A percentile compares a stretch with the other conserved stretches of the same genome.
Conservation (phyloP, 495 filamentous ascomycete genomes). For the Symbiotaphrina buchneri region DNA sequence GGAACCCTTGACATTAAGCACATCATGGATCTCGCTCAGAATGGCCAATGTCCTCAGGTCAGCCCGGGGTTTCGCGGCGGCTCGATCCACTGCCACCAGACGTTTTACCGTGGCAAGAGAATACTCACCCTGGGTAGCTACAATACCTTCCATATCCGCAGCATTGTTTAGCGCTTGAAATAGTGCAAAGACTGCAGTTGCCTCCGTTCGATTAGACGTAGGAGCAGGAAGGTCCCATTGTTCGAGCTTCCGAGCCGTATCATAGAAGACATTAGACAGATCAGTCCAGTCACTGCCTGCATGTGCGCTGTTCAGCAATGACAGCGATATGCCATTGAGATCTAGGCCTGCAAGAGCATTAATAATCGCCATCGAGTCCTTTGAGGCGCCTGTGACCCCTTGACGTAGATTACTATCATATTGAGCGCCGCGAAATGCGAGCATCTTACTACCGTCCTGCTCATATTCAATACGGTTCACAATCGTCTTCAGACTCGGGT, state of each 20-base stretch:
- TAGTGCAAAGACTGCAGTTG: constrained; percentile 50
- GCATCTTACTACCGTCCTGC: constrained; percentile 62
- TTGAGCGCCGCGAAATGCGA: constrained; percentile 79
- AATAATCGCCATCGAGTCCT: constrained; percentile 24
- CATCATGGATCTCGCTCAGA: constrained; percentile 61
- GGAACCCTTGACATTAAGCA: constrained; percentile 32
- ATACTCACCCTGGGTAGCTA: constrained; percentile 31
- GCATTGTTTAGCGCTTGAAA: constrained; percentile 62
- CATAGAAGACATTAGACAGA: constrained; percentile 43
- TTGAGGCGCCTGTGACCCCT: constrained; percentile 16
- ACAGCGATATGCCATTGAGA: constrained; percentile 48
- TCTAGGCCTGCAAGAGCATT: constrained; percentile 41
- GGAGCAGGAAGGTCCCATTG: constrained; percentile 83
- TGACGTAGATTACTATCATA: constrained; percentile 62
- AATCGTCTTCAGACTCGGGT: constrained; percentile 48
- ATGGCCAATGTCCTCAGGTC: constrained; percentile 51
- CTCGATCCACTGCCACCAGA: constrained; percentile 29
- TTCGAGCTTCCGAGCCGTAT: constrained; percentile 66
- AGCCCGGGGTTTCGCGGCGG: constrained; percentile 33
- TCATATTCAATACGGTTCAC: constrained; percentile 80
- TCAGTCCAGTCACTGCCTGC: constrained; percentile 14
- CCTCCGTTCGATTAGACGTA: constrained; percentile 28
- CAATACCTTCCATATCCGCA: constrained; percentile 24
- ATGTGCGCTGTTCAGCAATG: constrained; percentile 39
- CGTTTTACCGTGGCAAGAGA: constrained; percentile 38